These are phyloP conservation scores for Rhododendron vialii DNA, from an alignment of 148 eudicot species.

Conservation along the genomic window DNA sequence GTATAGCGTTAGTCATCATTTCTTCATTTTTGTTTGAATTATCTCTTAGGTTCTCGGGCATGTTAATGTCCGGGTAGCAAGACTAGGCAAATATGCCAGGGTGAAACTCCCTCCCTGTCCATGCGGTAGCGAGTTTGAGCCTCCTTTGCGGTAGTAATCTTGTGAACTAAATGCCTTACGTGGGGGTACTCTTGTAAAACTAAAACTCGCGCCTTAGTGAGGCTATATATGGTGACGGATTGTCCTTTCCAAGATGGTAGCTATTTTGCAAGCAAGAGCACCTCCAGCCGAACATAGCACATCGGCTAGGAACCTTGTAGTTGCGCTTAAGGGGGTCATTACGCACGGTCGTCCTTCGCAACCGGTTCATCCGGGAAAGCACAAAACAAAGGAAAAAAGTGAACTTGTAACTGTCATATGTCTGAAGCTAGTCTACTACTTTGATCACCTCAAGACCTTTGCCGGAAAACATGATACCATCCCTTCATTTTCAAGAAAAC, in stretches of 20 bases:
- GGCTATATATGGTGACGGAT: neutral
- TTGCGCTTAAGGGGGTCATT: neutral
- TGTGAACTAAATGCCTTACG: neutral
- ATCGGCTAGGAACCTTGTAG: neutral
- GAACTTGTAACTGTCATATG: neutral
- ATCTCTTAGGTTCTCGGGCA: neutral
- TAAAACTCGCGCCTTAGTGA: too few relatives aligned
- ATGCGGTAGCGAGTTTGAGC: neutral
- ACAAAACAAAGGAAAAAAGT: neutral
- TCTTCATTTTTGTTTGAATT: neutral
- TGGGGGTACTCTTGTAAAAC: too few relatives aligned
- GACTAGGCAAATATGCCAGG: neutral
- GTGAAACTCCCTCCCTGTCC: neutral
- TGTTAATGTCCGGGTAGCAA: neutral
- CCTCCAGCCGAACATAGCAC: neutral
- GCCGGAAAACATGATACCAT: neutral
- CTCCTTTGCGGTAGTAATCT: neutral
- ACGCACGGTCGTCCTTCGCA: neutral
- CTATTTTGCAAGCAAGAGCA: neutral
- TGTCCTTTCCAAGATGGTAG: neutral
- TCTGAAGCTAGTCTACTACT: neutral
- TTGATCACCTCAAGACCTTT: conserved; percentile 5
- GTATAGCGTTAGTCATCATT: neutral
- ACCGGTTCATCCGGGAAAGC: neutral
- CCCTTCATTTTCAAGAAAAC: conserved; percentile 14